These are phyloP conservation scores for Nannochloris sp. DNA, from an alignment of 139 green algal genomes.

Conservation along the genomic window DNA sequence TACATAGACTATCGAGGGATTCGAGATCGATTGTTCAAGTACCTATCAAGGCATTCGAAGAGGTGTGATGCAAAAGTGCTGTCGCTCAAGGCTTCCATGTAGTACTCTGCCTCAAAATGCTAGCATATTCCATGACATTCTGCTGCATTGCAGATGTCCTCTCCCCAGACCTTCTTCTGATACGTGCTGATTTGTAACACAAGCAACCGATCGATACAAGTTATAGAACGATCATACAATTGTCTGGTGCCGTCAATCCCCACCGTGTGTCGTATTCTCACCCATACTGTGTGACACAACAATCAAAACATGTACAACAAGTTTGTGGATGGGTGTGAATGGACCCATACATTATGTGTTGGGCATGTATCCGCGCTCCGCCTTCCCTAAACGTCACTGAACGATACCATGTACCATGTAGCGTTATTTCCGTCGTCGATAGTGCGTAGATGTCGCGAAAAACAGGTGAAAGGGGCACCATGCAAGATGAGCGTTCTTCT, in stretches of 20 bases:
- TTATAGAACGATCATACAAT: background rate
- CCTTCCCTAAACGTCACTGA: background rate
- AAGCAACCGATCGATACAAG: background rate
- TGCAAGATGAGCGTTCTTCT: slow-evolving; percentile 4
- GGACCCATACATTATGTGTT: background rate
- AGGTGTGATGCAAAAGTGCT: background rate
- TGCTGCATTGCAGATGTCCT: background rate
- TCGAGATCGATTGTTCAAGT: background rate
- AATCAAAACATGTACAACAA: background rate
- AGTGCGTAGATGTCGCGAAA: background rate
- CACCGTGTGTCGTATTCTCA: background rate
- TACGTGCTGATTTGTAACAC: slow-evolving; percentile 1
- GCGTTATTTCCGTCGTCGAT: background rate
- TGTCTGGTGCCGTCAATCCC: background rate
- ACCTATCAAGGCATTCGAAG: background rate
- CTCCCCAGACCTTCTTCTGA: background rate
- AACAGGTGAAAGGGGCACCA: background rate
- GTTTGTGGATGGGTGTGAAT: slow-evolving; percentile 5
- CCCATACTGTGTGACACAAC: background rate
- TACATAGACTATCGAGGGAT: background rate
- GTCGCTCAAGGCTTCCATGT: background rate
- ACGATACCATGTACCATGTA: background rate
- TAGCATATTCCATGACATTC: background rate
- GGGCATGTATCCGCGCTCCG: background rate
- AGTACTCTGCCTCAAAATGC: background rate